A percentile compares a stretch with the other conserved stretches of the same genome.
These are phyloP conservation scores for Xylariaceae sp. DNA, from an alignment of 2,329 filamentous ascomycete genomes.

Conservation along the genomic window DNA sequence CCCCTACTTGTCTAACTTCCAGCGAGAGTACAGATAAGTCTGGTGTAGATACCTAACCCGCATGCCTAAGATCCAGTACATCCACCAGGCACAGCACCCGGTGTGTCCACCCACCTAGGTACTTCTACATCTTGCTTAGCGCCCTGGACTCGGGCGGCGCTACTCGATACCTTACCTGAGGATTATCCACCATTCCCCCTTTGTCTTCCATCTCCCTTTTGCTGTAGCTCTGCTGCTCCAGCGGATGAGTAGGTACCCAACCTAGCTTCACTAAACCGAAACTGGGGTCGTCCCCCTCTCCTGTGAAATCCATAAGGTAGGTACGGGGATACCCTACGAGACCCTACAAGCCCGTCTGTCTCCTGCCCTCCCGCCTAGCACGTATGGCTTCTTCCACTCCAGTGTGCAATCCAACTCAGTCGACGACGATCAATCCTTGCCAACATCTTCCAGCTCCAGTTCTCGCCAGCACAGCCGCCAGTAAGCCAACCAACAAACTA, in stretches of 20 bases:
- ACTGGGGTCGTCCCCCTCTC: slow-evolving; percentile 26
- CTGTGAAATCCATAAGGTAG: slow-evolving; percentile 14
- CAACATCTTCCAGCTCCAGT: slow-evolving; percentile 5
- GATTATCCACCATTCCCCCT: no score
- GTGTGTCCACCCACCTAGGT: slow-evolving; percentile 11
- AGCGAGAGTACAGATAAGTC: slow-evolving; percentile 19
- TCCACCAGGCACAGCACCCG: no score
- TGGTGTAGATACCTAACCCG: slow-evolving; percentile 1
- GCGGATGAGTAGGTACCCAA: no score
- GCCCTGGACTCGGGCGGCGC: no score
- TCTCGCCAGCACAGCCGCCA: slow-evolving; percentile 12
- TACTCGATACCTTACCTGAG: no score
- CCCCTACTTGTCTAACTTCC: background rate
- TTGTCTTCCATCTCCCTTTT: no score
- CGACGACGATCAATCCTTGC: slow-evolving; percentile 17
- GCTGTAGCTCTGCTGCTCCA: no score
- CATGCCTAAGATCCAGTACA: no score
- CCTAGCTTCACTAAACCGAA: slow-evolving; percentile 7
- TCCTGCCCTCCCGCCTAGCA: slow-evolving; percentile 23
- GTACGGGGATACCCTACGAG: slow-evolving; percentile 19
- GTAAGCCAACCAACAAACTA: slow-evolving; percentile 6
- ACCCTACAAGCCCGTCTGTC: slow-evolving; percentile 18
- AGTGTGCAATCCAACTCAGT: slow-evolving; percentile 21
- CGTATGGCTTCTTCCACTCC: slow-evolving; percentile 20
- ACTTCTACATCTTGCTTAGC: background rate